These are phyloP conservation scores for Aspergillus leporis DNA, from an alignment of 495 filamentous ascomycete species.

Conservation along the genomic window DNA sequence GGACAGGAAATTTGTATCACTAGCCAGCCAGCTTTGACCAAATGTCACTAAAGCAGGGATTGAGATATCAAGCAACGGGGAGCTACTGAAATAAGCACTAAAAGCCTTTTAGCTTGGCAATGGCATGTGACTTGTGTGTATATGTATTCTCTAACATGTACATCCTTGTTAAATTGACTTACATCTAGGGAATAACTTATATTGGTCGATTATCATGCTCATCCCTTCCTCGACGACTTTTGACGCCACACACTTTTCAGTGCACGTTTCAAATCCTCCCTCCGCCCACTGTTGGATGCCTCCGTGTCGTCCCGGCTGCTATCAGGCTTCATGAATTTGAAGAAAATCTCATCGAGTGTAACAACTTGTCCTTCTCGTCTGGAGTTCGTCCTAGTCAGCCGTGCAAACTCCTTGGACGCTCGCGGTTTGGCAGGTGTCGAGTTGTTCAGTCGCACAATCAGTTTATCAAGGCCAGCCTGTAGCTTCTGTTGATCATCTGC, in stretches of 20 bases:
- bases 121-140: too few species aligned
- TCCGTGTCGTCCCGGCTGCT: background rate
- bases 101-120: background rate
- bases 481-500: constrained; percentile 13
- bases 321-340: background rate
- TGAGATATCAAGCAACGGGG: background rate
- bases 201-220: background rate
- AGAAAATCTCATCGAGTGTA: constrained; percentile 5
- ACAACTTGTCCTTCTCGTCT: constrained; percentile 14
- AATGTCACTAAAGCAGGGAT: background rate
- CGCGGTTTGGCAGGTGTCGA: constrained; percentile 23
- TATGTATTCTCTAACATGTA: too few species aligned
- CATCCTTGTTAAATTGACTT: too few species aligned
- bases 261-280: background rate
- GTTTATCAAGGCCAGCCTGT: constrained; percentile 2
- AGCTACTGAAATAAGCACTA: background rate
- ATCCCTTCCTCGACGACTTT: background rate
- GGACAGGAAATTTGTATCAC: too few species aligned
- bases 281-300: background rate
- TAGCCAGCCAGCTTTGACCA: too few species aligned
- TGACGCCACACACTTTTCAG: background rate
- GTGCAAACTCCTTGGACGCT: constrained; percentile 27
- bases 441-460: constrained; percentile 15
- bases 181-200: background rate
- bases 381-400: constrained; percentile 24